Conservation (phyloP, 2,329 filamentous ascomycete genomes). For the Ophiosphaerella herpotricha region DNA sequence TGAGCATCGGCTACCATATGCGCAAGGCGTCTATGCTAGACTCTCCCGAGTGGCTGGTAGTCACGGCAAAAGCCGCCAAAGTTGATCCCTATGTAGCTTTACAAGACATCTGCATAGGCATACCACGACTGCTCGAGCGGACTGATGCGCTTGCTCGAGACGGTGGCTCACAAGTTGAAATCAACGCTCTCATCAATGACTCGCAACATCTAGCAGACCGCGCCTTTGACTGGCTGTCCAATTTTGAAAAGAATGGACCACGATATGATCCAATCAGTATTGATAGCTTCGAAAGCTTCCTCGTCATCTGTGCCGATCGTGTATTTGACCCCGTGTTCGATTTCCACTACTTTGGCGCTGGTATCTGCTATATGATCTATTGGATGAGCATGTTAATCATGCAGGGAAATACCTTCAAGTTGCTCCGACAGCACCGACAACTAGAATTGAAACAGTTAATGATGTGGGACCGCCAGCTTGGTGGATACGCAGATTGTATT, state of each 20-base stretch:
- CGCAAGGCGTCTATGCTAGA: constrained; percentile 44
- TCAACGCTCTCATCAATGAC: constrained; percentile 33
- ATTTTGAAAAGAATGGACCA: constrained; percentile 37
- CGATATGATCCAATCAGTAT: constrained; percentile 34
- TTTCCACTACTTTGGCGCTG: constrained; percentile 38
- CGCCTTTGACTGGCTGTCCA: constrained; percentile 36
- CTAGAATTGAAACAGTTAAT: constrained; percentile 36
- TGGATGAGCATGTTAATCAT: constrained; percentile 45
- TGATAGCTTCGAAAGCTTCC: constrained; percentile 30
- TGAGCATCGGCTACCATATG: constrained; percentile 42
- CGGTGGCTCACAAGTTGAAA: constrained; percentile 12
- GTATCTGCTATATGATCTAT: constrained; percentile 43
- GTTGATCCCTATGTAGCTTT: constrained; percentile 40
- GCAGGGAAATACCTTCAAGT: constrained; percentile 40
- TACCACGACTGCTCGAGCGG: constrained; percentile 42
- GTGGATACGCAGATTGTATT: constrained; percentile 37
- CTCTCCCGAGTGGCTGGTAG: constrained; percentile 37
- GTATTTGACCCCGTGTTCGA: constrained; percentile 37
- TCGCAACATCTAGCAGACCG: constrained; percentile 29
- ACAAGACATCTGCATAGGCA: constrained; percentile 38
- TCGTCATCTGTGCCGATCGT: constrained; percentile 29
- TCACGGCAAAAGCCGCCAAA: constrained; percentile 37
- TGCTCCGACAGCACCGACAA: constrained; percentile 28
- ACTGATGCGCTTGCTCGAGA: constrained; percentile 27
- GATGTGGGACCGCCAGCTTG: constrained; percentile 39